A percentile compares a stretch with the other conserved stretches of the same genome.
Evolutionary conservation across 331 rosid species (phyloP).

Genomic region (Malus hybrid): DNA sequence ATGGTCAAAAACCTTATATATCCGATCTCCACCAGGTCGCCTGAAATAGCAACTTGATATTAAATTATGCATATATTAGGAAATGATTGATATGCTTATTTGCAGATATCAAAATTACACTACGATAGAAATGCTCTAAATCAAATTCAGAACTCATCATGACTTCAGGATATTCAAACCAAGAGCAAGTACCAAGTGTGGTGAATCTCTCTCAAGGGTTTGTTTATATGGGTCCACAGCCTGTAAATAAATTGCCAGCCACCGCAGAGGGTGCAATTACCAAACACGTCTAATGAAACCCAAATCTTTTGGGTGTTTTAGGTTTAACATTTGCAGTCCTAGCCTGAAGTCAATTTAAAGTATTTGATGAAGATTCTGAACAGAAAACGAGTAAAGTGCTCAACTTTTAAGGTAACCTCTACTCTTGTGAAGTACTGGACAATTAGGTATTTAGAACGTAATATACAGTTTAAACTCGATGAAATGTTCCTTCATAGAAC

Average conservation of each 20-base stretch:
- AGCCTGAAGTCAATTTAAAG: neutral
- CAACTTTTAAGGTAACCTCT: neutral
- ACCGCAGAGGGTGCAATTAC: neutral
- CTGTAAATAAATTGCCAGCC: neutral
- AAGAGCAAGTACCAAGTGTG: neutral
- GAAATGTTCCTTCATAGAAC: neutral
- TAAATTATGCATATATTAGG: neutral
- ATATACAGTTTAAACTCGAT: neutral
- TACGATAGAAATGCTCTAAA: neutral
- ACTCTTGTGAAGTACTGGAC: neutral
- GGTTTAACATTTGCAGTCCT: neutral
- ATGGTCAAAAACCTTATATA: conserved; percentile 90
- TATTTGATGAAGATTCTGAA: neutral
- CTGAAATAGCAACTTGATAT: conserved; percentile 25
- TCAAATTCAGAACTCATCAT: neutral
- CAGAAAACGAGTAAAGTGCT: neutral
- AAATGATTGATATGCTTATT: neutral
- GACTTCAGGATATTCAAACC: neutral
- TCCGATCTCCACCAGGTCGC: conserved; percentile 98
- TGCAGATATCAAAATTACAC: neutral
- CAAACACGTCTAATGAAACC: neutral
- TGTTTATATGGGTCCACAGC: neutral
- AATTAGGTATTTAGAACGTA: neutral
- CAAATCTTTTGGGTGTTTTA: neutral
- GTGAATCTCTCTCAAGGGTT: neutral